Evolutionary conservation across 1,284 basidiomycete species (phyloP).

Genomic region (Cerioporus squamosus): DNA sequence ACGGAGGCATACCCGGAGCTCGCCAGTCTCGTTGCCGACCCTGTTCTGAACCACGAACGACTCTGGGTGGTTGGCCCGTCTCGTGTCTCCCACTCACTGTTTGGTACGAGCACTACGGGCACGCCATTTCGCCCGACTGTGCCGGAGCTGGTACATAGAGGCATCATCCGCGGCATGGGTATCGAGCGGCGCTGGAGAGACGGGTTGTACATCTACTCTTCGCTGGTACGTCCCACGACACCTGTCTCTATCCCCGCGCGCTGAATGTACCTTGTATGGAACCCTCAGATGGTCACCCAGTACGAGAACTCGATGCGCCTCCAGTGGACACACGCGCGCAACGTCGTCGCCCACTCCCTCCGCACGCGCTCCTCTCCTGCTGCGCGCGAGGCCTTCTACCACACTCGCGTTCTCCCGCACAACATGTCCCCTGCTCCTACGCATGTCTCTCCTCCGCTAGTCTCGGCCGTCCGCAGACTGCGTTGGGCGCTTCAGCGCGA

Average conservation of each 20-base stretch:
- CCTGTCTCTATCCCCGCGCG: slow-evolving; percentile 1
- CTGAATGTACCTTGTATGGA: background rate
- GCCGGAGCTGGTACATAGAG: slow-evolving; percentile 65
- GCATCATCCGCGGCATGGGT: slow-evolving; percentile 67
- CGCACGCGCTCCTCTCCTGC: slow-evolving; percentile 41
- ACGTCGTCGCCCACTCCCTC: slow-evolving; percentile 51
- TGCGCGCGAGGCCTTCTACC: slow-evolving; percentile 42
- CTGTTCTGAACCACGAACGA: slow-evolving; percentile 61
- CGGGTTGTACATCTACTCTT: slow-evolving; percentile 66
- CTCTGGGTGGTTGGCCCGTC: slow-evolving; percentile 66
- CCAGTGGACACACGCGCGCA: slow-evolving; percentile 50
- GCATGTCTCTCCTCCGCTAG: slow-evolving; percentile 53
- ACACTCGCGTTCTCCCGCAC: slow-evolving; percentile 54
- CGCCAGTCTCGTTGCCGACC: slow-evolving; percentile 57
- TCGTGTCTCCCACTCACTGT: slow-evolving; percentile 65
- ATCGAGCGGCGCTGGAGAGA: slow-evolving; percentile 67
- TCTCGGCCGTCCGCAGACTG: slow-evolving; percentile 57
- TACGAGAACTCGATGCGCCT: slow-evolving; percentile 58
- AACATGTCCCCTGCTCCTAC: slow-evolving; percentile 44
- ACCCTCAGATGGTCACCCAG: slow-evolving; percentile 56
- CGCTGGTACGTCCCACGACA: slow-evolving; percentile 46
- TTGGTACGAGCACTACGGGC: slow-evolving; percentile 57
- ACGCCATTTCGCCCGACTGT: slow-evolving; percentile 63
- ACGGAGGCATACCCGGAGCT: slow-evolving; percentile 51
- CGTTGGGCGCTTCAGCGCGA: slow-evolving; percentile 66